Percentiles rank a stretch among this genome's conserved stretches.
Conservation (phyloP, 2,329 filamentous ascomycete genomes). For the Lachnellula arida region DNA sequence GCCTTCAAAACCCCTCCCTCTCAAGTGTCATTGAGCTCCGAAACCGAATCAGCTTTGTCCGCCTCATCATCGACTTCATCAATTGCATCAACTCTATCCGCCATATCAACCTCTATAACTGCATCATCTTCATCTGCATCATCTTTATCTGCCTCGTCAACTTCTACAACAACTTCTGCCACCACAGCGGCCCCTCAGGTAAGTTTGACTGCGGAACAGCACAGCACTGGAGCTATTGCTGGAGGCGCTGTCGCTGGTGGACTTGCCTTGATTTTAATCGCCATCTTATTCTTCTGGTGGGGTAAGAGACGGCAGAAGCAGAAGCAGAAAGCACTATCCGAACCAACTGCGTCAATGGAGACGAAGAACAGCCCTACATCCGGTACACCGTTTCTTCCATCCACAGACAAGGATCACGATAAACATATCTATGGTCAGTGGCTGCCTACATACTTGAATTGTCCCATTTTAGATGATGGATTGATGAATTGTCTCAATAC, state of each 20-base stretch:
- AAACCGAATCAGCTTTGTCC: background rate
- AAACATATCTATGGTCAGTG: no score
- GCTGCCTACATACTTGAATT: no score
- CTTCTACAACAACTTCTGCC: background rate
- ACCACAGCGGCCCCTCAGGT: background rate
- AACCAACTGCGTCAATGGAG: background rate
- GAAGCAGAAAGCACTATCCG: background rate
- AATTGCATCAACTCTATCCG: background rate
- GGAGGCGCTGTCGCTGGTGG: background rate
- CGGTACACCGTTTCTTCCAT: background rate
- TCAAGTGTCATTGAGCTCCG: background rate
- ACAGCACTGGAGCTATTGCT: background rate
- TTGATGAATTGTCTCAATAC: no score
- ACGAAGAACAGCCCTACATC: background rate
- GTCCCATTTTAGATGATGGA: no score
- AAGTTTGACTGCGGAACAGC: background rate
- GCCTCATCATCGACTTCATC: background rate
- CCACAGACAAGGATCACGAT: no score
- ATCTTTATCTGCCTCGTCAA: background rate
- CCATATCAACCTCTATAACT: background rate
- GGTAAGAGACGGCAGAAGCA: background rate
- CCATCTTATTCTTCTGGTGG: background rate
- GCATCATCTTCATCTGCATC: background rate
- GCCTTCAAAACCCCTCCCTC: background rate
- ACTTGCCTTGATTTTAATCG: background rate